Conservation (phyloP, 331 rosid species). For the Malus hybrid region DNA sequence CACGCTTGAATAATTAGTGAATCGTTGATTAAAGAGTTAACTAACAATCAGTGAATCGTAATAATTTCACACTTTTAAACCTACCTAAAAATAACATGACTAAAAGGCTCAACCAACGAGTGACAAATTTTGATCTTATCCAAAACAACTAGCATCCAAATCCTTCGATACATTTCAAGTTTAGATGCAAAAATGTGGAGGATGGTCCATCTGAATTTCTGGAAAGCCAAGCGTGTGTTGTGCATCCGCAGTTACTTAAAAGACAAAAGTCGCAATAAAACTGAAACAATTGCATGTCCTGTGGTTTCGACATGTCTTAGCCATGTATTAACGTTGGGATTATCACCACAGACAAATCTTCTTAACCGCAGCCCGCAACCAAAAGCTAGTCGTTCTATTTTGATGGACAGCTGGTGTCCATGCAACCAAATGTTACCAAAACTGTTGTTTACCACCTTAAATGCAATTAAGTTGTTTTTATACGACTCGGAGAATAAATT, state of each 20-base stretch:
- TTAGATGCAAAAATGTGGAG: not conserved
- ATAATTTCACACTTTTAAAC: too few relatives aligned
- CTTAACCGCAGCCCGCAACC: not conserved
- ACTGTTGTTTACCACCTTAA: not conserved
- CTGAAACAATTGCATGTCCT: not conserved
- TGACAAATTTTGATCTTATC: too few relatives aligned
- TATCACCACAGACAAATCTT: not conserved
- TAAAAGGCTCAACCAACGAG: too few relatives aligned
- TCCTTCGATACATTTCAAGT: not conserved
- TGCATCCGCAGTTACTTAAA: not conserved
- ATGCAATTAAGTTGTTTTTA: not conserved
- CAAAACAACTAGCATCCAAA: not conserved
- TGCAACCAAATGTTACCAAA: not conserved
- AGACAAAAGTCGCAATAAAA: not conserved
- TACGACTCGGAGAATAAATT: too few relatives aligned
- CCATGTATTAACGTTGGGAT: not conserved
- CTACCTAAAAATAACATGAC: too few relatives aligned
- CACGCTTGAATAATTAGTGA: too few relatives aligned
- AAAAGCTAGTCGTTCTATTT: not conserved
- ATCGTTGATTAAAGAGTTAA: too few relatives aligned
- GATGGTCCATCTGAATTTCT: not conserved
- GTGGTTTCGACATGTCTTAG: not conserved
- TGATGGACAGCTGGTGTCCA: not conserved
- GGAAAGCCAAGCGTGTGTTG: not conserved
- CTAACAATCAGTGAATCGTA: too few relatives aligned